Evolutionary conservation across 768 basidiomycete genomes (phyloP), one percentile per base, ranked within the genome.

Genomic region (Coprinopsis sp.): DNA sequence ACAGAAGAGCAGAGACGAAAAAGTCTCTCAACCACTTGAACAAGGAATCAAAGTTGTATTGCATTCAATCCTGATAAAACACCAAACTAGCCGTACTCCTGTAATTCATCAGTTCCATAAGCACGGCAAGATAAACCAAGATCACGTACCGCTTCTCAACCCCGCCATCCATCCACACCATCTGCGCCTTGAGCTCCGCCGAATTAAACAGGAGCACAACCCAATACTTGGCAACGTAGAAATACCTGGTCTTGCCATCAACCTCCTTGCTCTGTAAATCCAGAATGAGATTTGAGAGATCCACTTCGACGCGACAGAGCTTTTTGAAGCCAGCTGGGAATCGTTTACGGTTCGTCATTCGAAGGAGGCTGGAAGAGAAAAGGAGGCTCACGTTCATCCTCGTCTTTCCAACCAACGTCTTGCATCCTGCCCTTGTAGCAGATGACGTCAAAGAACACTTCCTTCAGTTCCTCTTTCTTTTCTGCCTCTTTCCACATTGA

Each of bases 151-250:
- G 24, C 19, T 28, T 42, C 40, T 42, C 40, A 4, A 42, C 27
- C 6, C 10, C 18, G 6, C 14, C 13, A 31, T 78, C 76, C 49
- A 63, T 59, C 79, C 79, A 81, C 22, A 66, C 62, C 36, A 81
- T 67, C 44, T 77, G 72, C 0, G 77, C 78, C 49, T 68, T 72
- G 51, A 79, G 55, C 50, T 81, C 79, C 3, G 78, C 78, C 44
- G 75, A 54, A 3, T 78, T 79, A 49, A 81, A 78, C 14, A 72
- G 57, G 16, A 81, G 50, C 8, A 79, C 61, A 3, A 80, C 61
- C 19, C 72, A 68, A 46, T 63, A 73, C 7, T 64, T 42, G 5
- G 27, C 55, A 31, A 72, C 50, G 31, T 57, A 48, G 47, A 60
- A 74, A 37, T 62, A 69, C 3, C 27, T 24, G 28, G 4, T 16